Percentiles rank a stretch among this genome's conserved stretches.
These are phyloP conservation scores for Aspergillus baeticus DNA, from an alignment of 495 filamentous ascomycete species.

Conservation along the genomic window DNA sequence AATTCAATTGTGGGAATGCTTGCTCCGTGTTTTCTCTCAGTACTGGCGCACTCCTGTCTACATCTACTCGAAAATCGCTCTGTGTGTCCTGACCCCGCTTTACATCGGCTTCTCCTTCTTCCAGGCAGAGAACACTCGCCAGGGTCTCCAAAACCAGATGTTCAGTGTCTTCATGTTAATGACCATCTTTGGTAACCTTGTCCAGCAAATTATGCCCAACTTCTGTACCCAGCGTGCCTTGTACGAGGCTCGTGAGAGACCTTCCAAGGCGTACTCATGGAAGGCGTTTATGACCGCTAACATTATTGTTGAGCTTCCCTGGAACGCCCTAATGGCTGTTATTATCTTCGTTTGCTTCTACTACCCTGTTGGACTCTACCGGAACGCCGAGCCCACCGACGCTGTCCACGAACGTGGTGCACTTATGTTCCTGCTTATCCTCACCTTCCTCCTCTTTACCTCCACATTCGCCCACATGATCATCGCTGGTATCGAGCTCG, in stretches of 20 bases:
- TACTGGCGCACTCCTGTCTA: slow-evolving; percentile 63
- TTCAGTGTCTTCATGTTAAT: slow-evolving; percentile 88
- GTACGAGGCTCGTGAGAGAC: slow-evolving; percentile 71
- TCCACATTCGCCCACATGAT: slow-evolving; percentile 66
- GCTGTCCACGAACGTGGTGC: slow-evolving; percentile 51
- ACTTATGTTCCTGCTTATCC: slow-evolving; percentile 58
- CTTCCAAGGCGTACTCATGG: slow-evolving; percentile 75
- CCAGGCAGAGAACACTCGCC: slow-evolving; percentile 65
- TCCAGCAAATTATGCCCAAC: slow-evolving; percentile 76
- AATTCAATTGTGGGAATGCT: slow-evolving; percentile 51
- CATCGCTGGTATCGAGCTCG: slow-evolving; percentile 61
- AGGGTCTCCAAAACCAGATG: slow-evolving; percentile 89
- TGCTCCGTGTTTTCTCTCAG: slow-evolving; percentile 52
- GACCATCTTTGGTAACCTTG: slow-evolving; percentile 77
- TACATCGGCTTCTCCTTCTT: slow-evolving; percentile 96
- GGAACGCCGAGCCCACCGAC: slow-evolving; percentile 45
- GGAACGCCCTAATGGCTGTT: slow-evolving; percentile 63
- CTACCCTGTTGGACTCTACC: slow-evolving; percentile 65
- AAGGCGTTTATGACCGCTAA: slow-evolving; percentile 66
- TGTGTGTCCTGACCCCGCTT: slow-evolving; percentile 53
- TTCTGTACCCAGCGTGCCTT: slow-evolving; percentile 66
- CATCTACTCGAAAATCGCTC: slow-evolving; percentile 56
- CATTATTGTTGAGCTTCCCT: slow-evolving; percentile 74
- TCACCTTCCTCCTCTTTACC: slow-evolving; percentile 57
- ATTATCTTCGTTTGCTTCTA: slow-evolving; percentile 66